Conservation (phyloP, 2,329 filamentous ascomycete genomes). For the Ophiobolus disseminans region DNA sequence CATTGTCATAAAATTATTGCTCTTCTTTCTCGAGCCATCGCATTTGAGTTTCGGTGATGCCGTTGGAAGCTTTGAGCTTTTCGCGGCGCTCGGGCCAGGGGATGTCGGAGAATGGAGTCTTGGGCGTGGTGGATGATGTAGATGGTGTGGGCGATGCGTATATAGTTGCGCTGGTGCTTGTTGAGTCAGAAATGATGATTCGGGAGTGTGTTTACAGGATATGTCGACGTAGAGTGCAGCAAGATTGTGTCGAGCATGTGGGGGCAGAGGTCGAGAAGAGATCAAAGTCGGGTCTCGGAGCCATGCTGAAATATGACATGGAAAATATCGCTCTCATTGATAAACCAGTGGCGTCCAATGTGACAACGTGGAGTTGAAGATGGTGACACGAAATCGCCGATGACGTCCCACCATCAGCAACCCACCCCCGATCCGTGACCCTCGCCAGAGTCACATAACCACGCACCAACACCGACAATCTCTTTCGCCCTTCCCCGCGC, state of each 20-base stretch:
- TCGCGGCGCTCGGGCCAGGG: neutral
- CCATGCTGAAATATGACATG: no score
- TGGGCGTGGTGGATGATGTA: neutral
- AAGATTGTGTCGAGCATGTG: no score
- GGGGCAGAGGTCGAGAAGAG: no score
- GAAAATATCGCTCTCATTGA: no score
- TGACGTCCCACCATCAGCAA: neutral
- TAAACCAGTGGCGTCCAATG: no score
- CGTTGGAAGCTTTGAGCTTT: neutral
- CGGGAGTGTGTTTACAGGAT: no score
- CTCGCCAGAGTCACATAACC: constrained; percentile 26
- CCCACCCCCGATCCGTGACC: neutral
- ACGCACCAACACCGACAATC: constrained; percentile 17
- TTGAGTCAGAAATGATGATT: no score
- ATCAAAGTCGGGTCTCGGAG: no score
- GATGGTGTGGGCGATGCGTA: neutral
- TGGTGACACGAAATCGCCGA: no score
- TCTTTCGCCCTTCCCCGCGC: constrained; percentile 7
- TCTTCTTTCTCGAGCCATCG: neutral
- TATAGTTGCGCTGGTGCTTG: no score
- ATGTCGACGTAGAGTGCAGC: no score
- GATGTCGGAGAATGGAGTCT: neutral
- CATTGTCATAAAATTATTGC: neutral
- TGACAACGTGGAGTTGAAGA: no score
- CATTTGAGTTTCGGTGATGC: neutral